Percentiles rank a stretch among this genome's conserved stretches.
phyloP scores from a whole-genome alignment of 768 basidiomycete species.

The Suillus fuscotomentosus region DNA sequence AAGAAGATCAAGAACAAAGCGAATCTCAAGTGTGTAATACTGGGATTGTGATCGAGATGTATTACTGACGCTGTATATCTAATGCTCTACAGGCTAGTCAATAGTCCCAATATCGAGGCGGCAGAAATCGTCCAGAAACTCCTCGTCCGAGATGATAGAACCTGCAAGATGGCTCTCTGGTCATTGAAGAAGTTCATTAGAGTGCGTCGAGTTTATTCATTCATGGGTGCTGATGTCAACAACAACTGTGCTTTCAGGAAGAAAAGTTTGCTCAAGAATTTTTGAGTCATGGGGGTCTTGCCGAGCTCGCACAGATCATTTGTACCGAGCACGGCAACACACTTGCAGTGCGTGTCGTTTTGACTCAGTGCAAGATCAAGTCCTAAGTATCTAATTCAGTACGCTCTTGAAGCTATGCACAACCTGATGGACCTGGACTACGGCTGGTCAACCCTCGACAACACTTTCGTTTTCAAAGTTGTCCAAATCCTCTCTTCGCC shows the following conservation, averaged over 20 bases:
- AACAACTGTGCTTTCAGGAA: slow-evolving; percentile 47
- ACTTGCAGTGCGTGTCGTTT: slow-evolving; percentile 60
- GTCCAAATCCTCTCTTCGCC: slow-evolving; percentile 78
- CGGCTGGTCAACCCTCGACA: slow-evolving; percentile 75
- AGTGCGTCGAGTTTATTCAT: slow-evolving; percentile 37
- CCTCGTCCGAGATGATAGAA: slow-evolving; percentile 52
- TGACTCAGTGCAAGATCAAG: background rate
- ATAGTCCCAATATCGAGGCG: slow-evolving; percentile 78
- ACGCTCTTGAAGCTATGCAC: slow-evolving; percentile 82
- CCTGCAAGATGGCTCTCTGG: slow-evolving; percentile 67
- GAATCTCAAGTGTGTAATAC: slow-evolving; percentile 65
- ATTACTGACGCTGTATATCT: slow-evolving; percentile 9
- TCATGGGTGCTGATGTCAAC: slow-evolving; percentile 3
- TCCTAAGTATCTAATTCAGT: slow-evolving; percentile 41
- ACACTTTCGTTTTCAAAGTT: slow-evolving; percentile 71
- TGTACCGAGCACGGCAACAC: slow-evolving; percentile 72
- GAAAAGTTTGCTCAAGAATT: slow-evolving; percentile 83
- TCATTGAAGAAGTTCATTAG: slow-evolving; percentile 78
- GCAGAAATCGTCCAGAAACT: slow-evolving; percentile 75
- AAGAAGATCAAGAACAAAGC: slow-evolving; percentile 78
- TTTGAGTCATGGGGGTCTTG: slow-evolving; percentile 66
- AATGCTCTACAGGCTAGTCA: slow-evolving; percentile 52
- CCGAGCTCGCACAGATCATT: slow-evolving; percentile 70
- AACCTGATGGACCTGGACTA: slow-evolving; percentile 85
- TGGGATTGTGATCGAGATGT: background rate